Evolutionary conservation across 768 basidiomycete species (phyloP).

Genomic region (Cytidiella melzeri): DNA sequence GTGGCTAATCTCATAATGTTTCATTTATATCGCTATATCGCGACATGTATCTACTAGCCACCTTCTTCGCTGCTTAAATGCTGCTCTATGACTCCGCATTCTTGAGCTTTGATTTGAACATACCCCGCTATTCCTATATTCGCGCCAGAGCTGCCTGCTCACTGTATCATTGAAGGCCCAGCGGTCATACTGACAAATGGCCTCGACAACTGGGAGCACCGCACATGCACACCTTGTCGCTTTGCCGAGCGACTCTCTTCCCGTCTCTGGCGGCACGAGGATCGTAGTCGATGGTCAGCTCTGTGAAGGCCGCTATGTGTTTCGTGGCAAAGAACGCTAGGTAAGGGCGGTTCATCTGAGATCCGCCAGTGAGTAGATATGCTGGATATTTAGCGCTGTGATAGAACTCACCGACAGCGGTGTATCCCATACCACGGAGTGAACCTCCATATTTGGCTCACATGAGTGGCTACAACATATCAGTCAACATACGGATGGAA

Average conservation of each 20-base stretch:
- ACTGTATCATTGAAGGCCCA: not conserved
- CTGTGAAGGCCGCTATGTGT: conserved; percentile 43
- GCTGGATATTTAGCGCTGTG: not conserved
- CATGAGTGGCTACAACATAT: conserved; percentile 54
- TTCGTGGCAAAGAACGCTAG: conserved; percentile 49
- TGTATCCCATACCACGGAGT: conserved; percentile 57
- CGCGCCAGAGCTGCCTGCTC: too few relatives aligned
- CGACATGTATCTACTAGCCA: too few relatives aligned
- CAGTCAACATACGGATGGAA: not conserved
- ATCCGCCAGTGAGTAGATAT: not conserved
- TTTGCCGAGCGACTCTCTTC: conserved; percentile 20
- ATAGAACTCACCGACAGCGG: conserved; percentile 41
- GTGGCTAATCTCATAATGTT: too few relatives aligned
- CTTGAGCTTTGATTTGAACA: too few relatives aligned
- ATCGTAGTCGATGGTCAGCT: conserved; percentile 63
- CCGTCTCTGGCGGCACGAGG: conserved; percentile 33
- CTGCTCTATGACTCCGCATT: too few relatives aligned
- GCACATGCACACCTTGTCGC: conserved; percentile 33
- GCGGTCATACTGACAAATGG: conserved; percentile 29
- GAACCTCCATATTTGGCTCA: conserved; percentile 50
- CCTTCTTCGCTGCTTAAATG: too few relatives aligned
- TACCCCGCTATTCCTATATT: too few relatives aligned
- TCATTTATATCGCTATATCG: too few relatives aligned
- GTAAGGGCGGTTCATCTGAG: conserved; percentile 58
- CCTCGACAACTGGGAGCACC: conserved; percentile 31